Evolutionary conservation across 306 rosid species (phyloP).

Genomic region (Rosa chinensis): DNA sequence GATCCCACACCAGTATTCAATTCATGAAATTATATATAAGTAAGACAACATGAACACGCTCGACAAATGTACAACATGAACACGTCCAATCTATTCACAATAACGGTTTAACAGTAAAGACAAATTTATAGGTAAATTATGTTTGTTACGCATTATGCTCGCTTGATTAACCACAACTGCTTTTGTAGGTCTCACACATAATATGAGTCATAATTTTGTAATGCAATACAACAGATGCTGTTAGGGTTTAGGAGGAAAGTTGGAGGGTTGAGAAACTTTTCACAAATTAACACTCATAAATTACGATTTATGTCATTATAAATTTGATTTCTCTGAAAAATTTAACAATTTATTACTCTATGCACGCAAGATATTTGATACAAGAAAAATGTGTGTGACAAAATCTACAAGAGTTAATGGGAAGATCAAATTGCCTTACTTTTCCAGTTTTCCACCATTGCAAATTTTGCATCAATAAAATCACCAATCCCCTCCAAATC

Average conservation of each 20-base stretch:
- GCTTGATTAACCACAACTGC: background rate
- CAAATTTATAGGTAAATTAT: background rate
- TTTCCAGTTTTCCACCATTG: background rate
- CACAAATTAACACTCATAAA: background rate
- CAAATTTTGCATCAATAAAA: background rate
- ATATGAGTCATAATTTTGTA: background rate
- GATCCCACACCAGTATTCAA: background rate
- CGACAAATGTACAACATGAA: background rate
- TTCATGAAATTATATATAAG: background rate
- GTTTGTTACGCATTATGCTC: background rate
- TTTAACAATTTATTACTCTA: background rate
- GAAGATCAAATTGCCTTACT: background rate
- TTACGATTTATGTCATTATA: background rate
- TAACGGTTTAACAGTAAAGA: background rate
- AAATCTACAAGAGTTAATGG: background rate
- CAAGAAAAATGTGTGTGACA: background rate
- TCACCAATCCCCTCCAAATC: background rate
- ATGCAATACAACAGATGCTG: background rate
- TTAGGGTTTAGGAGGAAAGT: background rate
- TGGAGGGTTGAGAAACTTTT: background rate
- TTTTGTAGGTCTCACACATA: background rate
- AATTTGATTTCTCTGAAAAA: background rate
- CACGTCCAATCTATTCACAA: background rate
- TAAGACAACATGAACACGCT: background rate
- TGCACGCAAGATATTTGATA: background rate